phyloP scores from a whole-genome alignment of 805 yeast genomes.

The Diddensiella transvaalensis region DNA sequence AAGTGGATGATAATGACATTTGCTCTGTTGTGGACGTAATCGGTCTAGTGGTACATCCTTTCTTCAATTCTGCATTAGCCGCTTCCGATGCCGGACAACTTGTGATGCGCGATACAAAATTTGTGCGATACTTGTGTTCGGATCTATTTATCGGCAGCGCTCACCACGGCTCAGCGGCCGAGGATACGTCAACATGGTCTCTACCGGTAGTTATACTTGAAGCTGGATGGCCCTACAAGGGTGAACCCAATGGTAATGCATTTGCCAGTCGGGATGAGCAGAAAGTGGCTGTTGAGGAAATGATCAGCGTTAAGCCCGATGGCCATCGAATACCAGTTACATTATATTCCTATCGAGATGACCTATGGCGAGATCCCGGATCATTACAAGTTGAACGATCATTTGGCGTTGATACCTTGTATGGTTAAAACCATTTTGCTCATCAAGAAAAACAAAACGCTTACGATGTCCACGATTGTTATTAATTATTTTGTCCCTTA shows the following conservation, averaged over 20 bases:
- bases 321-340: conserved; percentile 16
- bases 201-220: conserved; percentile 61
- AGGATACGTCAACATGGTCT: neutral
- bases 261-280: conserved; percentile 70
- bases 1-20: conserved; percentile 50
- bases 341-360: conserved; percentile 21
- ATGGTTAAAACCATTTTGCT: too few relatives aligned
- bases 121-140: conserved; percentile 52
- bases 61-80: conserved; percentile 56
- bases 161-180: conserved; percentile 7
- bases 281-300: conserved; percentile 58
- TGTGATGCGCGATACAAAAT: conserved; percentile 53
- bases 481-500: too few relatives aligned
- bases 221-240: conserved; percentile 87
- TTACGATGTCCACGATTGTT: too few relatives aligned
- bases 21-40: conserved; percentile 77
- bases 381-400: conserved; percentile 19
- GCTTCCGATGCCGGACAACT: conserved; percentile 65
- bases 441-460: too few relatives aligned
- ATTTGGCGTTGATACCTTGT: conserved; percentile 21
- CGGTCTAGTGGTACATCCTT: conserved; percentile 72
- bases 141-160: conserved; percentile 30
- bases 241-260: conserved; percentile 65
- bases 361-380: conserved; percentile 26
- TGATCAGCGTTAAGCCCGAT: conserved; percentile 37